Evolutionary conservation across 345 rosid species (phyloP).

Genomic region (Citrus sp.): DNA sequence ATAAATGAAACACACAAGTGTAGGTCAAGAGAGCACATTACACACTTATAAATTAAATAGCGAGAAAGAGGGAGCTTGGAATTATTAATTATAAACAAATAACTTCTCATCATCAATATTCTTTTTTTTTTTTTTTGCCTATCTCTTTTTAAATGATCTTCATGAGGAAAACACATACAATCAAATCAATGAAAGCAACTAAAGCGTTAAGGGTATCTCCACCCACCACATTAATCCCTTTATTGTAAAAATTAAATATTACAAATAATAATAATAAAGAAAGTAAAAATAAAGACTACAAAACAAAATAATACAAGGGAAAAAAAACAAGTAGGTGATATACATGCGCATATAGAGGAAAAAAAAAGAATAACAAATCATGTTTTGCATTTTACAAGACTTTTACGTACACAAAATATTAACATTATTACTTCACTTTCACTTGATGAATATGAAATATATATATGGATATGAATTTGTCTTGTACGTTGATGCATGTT

Average conservation of each 20-base stretch:
- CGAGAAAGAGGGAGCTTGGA: not conserved
- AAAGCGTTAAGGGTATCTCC: not conserved
- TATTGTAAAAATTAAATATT: not conserved
- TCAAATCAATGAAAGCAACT: not conserved
- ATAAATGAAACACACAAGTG: not conserved
- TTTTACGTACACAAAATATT: not conserved
- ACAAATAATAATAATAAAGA: not conserved
- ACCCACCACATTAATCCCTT: not conserved
- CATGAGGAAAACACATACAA: not conserved
- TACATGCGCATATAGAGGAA: not conserved
- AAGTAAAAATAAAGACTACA: not conserved
- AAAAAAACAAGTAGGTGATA: constrained; percentile 1
- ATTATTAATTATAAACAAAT: not conserved
- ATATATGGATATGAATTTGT: too few species aligned
- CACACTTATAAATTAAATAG: not conserved
- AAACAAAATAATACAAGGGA: not conserved
- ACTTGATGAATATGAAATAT: not conserved
- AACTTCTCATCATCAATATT: not conserved
- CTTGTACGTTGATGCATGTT: not conserved
- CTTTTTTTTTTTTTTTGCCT: not conserved
- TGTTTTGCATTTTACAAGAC: not conserved
- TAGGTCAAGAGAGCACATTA: not conserved
- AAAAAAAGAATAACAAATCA: constrained; percentile 31
- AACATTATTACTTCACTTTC: not conserved
- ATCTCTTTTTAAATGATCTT: not conserved